Conservation (phyloP, 441 rosid species). For the Pelargonium cotyledonis region DNA sequence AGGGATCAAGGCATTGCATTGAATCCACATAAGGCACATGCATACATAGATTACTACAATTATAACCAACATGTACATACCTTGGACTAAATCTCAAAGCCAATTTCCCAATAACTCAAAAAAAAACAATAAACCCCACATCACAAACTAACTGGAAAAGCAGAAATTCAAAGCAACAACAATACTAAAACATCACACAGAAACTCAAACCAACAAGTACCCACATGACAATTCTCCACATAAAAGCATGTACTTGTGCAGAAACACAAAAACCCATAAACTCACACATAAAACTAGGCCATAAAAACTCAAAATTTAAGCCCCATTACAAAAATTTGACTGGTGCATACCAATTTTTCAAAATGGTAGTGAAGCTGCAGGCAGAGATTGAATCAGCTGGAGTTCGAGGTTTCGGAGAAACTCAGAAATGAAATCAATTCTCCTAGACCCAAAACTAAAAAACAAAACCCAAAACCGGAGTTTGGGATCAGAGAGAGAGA, state of each 20-base stretch:
- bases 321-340: not conserved
- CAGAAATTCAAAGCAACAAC: not conserved
- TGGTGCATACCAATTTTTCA: not conserved
- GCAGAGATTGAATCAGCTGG: not conserved
- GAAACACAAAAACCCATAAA: too few relatives aligned
- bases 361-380: not conserved
- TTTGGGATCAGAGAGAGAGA: not conserved
- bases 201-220: not conserved
- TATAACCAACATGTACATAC: not conserved
- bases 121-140: constrained; percentile 7
- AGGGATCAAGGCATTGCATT: not conserved
- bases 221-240: not conserved
- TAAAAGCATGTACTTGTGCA: not conserved
- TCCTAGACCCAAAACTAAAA: not conserved
- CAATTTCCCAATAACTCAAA: not conserved
- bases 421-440: not conserved
- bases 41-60: not conserved
- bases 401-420: not conserved
- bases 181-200: not conserved
- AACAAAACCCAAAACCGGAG: not conserved
- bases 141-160: not conserved
- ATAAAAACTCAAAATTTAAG: not conserved
- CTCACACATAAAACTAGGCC: not conserved
- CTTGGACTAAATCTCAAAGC: not conserved
- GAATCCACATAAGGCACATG: not conserved